These are phyloP conservation scores for Ustilago trichophora DNA, from an alignment of 1,284 basidiomycete species.

Conservation along the genomic window DNA sequence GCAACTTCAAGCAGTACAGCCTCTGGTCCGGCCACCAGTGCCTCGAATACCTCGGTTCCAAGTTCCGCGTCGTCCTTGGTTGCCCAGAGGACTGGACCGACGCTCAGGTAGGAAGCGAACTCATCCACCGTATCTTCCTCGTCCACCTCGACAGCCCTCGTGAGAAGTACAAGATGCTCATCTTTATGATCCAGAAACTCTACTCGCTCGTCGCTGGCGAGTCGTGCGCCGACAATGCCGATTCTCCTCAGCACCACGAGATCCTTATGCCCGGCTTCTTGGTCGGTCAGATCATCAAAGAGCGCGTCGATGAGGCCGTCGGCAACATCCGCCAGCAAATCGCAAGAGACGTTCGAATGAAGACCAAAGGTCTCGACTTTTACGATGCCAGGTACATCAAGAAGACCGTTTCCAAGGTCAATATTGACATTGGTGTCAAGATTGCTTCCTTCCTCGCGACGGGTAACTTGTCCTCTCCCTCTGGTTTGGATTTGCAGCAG, in stretches of 20 bases:
- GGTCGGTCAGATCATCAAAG: constrained; percentile 98
- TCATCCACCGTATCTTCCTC: constrained; percentile 86
- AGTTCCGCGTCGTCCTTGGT: constrained; percentile 91
- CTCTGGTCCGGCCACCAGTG: constrained; percentile 92
- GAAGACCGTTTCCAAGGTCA: constrained; percentile 80
- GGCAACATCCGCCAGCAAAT: constrained; percentile 80
- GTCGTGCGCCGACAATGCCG: constrained; percentile 94
- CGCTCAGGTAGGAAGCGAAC: constrained; percentile 80
- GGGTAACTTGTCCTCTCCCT: constrained; percentile 92
- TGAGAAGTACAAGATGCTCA: constrained; percentile 95
- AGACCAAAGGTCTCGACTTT: constrained; percentile 79
- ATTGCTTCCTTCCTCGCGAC: constrained; percentile 96
- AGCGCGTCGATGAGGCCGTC: constrained; percentile 90
- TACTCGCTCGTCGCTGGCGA: constrained; percentile 90
- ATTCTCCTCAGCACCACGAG: constrained; percentile 98
- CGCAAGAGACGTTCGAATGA: constrained; percentile 78
- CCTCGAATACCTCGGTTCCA: constrained; percentile 95
- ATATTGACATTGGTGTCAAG: constrained; percentile 89
- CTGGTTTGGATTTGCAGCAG: constrained; percentile 96
- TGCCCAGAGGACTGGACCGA: constrained; percentile 95
- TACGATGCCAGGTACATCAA: constrained; percentile 84
- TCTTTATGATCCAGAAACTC: constrained; percentile 97
- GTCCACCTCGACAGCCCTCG: constrained; percentile 89
- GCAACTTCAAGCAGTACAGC: constrained; percentile 84
- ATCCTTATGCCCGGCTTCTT: constrained; percentile 91